Evolutionary conservation across 345 rosid species (phyloP).

Genomic region (Acer yangbiense): DNA sequence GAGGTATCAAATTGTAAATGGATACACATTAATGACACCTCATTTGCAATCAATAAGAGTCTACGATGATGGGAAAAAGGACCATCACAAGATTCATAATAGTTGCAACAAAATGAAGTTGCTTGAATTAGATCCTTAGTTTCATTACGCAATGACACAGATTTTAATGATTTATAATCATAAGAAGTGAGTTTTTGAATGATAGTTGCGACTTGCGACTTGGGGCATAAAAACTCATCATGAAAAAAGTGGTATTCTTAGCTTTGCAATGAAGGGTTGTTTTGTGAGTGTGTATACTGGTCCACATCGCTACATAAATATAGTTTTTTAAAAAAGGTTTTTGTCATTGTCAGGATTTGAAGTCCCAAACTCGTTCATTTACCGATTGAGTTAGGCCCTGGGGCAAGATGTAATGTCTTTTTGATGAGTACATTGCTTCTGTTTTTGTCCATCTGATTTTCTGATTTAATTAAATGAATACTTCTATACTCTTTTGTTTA

Average conservation of each 20-base stretch:
- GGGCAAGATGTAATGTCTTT: too few relatives aligned
- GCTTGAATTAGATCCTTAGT: background rate
- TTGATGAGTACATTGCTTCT: constrained; percentile 28
- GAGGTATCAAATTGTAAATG: too few relatives aligned
- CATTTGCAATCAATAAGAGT: background rate
- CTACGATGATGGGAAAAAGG: background rate
- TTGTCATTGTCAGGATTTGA: too few relatives aligned
- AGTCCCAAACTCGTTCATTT: too few relatives aligned
- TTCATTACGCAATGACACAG: background rate
- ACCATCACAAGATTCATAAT: background rate
- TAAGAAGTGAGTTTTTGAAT: background rate
- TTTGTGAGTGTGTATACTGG: background rate
- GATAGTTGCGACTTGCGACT: background rate
- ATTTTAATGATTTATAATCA: background rate
- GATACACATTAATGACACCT: too few relatives aligned
- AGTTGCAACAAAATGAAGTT: background rate
- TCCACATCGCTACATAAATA: too few relatives aligned
- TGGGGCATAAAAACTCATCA: background rate
- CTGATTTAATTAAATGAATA: background rate
- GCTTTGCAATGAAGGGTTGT: constrained; percentile 21
- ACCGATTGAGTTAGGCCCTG: too few relatives aligned
- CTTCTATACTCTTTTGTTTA: background rate
- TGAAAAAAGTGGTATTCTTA: background rate
- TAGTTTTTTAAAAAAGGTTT: too few relatives aligned
- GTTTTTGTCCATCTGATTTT: background rate